Evolutionary conservation across 176 grass and related monocot species (phyloP), one percentile per base, ranked within the genome.

Genomic region (Zea luxurians): DNA sequence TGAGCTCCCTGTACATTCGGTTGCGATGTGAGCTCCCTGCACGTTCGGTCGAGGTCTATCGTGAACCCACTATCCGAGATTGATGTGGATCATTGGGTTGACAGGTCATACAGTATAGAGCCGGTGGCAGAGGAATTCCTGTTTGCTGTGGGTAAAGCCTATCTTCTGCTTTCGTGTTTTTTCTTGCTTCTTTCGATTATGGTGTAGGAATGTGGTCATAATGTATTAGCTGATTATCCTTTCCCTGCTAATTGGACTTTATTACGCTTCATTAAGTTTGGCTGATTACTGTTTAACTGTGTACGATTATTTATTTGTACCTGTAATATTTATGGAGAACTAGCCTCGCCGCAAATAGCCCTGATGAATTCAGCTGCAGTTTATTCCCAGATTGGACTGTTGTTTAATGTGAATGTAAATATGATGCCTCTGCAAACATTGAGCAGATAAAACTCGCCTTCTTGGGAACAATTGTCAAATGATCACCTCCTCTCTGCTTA

Each of bases 151-250:
- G 67, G 74, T 79, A 68, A 74, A 58, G 73, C 71, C 20, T 50
- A 52, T 48, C 37, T 57, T 21, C 70, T 79, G 61, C 49, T 9
- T 38, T 74, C 27, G 17, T 54, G 37, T 70, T 53, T 67, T 64
- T 80, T 63, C 61, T 82, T 70, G 17, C 46, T 82, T 66, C 48
- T 58, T 79, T 27, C 54, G 37, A 61, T 62, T 75, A 68, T 80
- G 67, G 48, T 83, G 80, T 83, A 88, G 86, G 40, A 61, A 50
- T 78, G 37, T 83, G 37, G 47, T 27, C 54, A 18, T 88, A 88
- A 45, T 52, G 45, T 69, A 68, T 78, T 71, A 76, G 78, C 71
- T 86, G 78, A 86, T 74, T 27, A 80, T 86, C 81, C 70, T 81
- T 86, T 81, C 70, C 48, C 64, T 76, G 64, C 84, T 86, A 86